A percentile compares a stretch with the other conserved stretches of the same genome.
These are phyloP conservation scores for Samsoniella hepiali DNA, from an alignment of 2,329 filamentous ascomycete species.

Conservation along the genomic window DNA sequence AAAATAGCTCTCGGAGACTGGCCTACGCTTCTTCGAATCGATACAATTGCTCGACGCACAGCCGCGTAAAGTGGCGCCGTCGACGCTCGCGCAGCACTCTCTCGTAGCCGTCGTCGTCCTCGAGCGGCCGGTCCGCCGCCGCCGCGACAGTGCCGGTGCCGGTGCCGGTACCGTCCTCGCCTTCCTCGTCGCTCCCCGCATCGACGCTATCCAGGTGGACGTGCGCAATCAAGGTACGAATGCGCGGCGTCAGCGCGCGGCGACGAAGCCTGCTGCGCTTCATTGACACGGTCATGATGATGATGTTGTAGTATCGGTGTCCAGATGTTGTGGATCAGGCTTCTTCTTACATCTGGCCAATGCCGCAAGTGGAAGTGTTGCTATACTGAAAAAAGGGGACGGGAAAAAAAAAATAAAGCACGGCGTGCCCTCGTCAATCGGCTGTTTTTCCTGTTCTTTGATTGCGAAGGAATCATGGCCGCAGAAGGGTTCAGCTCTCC, in stretches of 20 bases:
- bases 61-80: neutral
- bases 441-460: neutral
- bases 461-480: neutral
- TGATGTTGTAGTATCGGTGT: too few relatives aligned
- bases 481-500: neutral
- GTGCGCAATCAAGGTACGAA: neutral
- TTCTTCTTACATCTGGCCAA: too few relatives aligned
- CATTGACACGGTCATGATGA: neutral
- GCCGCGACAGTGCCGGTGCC: too few relatives aligned
- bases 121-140: neutral
- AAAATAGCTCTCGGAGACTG: too few relatives aligned
- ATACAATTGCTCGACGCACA: constrained; percentile 16
- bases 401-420: neutral
- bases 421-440: neutral
- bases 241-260: neutral
- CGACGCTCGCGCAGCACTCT: neutral
- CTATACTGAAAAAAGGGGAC: neutral
- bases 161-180: neutral
- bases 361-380: too few relatives aligned
- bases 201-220: neutral
- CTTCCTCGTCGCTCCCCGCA: neutral
- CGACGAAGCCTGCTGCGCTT: constrained; percentile 1
- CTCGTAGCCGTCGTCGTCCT: neutral
- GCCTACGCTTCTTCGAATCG: constrained; percentile 15
- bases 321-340: neutral